phyloP scores from a whole-genome alignment of 2,329 filamentous ascomycete species.

The Botrytis sinoallii region DNA sequence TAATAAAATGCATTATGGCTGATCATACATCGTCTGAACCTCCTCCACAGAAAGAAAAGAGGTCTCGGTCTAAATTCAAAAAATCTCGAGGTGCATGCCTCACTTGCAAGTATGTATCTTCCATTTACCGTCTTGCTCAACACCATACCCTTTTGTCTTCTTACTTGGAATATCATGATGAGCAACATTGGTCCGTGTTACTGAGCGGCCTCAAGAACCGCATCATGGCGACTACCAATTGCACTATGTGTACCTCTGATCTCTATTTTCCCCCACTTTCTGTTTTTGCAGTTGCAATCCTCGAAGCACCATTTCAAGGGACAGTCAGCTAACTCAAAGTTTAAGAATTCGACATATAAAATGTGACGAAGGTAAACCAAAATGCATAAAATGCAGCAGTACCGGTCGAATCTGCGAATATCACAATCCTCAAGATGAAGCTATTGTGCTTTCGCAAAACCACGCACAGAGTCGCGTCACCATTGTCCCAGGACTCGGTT shows the following conservation, averaged over 20 bases:
- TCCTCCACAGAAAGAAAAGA: not conserved
- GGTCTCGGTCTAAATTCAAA: slow-evolving; percentile 10
- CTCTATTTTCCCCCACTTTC: slow-evolving; percentile 41
- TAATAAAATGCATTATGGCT: slow-evolving; percentile 8
- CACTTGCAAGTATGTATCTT: slow-evolving; percentile 15
- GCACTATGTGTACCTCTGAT: slow-evolving; percentile 76
- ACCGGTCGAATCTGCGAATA: slow-evolving; percentile 23
- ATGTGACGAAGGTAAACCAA: slow-evolving; percentile 27
- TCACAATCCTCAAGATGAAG: slow-evolving; percentile 12
- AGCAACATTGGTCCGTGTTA: slow-evolving; percentile 94
- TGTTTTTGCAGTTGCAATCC: slow-evolving; percentile 14
- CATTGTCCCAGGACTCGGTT: not conserved
- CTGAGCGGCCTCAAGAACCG: slow-evolving; percentile 92
- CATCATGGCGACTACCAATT: slow-evolving; percentile 71
- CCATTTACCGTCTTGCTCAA: not conserved
- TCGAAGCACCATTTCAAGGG: not conserved
- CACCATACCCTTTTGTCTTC: not conserved
- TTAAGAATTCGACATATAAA: slow-evolving; percentile 24
- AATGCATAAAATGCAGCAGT: slow-evolving; percentile 22
- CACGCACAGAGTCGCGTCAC: slow-evolving; percentile 7
- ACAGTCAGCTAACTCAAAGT: not conserved
- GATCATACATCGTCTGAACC: not conserved
- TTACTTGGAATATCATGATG: slow-evolving; percentile 56
- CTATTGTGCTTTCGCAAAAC: not conserved
- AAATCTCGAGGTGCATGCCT: slow-evolving; percentile 16